Evolutionary conservation across 495 filamentous ascomycete species (phyloP).

Genomic region (Tuber borchii): DNA sequence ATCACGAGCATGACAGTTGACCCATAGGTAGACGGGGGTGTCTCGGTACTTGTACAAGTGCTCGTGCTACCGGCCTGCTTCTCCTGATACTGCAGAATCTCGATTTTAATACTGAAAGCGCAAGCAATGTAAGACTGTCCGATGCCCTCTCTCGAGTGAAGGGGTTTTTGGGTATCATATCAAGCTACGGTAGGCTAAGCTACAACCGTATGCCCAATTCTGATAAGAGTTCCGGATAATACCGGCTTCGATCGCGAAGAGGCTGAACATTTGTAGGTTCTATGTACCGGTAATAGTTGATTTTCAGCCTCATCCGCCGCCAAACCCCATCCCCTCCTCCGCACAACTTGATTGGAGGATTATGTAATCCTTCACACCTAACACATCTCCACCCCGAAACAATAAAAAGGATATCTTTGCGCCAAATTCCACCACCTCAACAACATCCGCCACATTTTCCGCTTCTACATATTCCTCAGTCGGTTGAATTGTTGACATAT

Average conservation of each 20-base stretch:
- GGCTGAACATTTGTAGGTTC: no score
- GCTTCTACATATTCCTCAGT: neutral
- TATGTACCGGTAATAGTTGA: neutral
- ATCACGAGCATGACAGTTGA: neutral
- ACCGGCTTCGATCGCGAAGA: neutral
- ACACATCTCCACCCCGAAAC: neutral
- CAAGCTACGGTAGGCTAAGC: neutral
- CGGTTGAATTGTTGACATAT: neutral
- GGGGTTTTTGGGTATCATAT: neutral
- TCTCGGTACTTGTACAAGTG: neutral
- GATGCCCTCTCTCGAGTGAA: neutral
- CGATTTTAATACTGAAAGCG: neutral
- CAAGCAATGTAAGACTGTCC: neutral
- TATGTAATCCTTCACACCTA: neutral
- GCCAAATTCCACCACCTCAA: neutral
- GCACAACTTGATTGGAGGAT: neutral
- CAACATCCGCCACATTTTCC: neutral
- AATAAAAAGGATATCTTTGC: neutral
- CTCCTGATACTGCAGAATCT: neutral
- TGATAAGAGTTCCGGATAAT: neutral
- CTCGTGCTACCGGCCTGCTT: neutral
- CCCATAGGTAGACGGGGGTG: neutral
- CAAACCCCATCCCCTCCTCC: no score
- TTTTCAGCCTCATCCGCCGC: neutral
- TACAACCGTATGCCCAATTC: neutral